Percentiles rank a stretch among this genome's conserved stretches.
Conservation (phyloP, 2,329 filamentous ascomycete genomes). For the Penicillium frequentans region DNA sequence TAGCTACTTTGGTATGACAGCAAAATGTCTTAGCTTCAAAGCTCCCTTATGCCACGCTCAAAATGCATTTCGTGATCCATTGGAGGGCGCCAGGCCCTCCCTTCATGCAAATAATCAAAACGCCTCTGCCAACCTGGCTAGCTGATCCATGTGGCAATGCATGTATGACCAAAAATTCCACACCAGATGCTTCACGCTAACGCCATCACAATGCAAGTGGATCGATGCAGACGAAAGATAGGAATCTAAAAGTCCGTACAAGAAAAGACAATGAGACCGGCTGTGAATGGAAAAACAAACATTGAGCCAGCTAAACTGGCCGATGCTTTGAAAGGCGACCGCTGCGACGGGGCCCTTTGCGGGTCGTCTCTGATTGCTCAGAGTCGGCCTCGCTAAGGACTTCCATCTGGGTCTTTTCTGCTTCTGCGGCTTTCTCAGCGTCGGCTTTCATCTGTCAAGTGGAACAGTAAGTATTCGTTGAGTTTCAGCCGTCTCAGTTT, state of each 20-base stretch:
- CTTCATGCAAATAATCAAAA: slow-evolving; percentile 21
- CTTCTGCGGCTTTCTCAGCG: slow-evolving; percentile 14
- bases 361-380: slow-evolving; percentile 8
- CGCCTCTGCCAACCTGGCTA: slow-evolving; percentile 13
- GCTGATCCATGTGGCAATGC: slow-evolving; percentile 13
- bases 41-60: slow-evolving; percentile 7
- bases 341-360: slow-evolving; percentile 17
- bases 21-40: slow-evolving; percentile 6
- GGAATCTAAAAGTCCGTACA: slow-evolving; percentile 10
- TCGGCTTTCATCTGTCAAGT: slow-evolving; percentile 17
- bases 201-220: slow-evolving; percentile 23
- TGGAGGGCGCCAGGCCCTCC: slow-evolving; percentile 20
- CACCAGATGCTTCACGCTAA: slow-evolving; percentile 17
- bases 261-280: background rate
- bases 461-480: background rate
- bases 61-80: slow-evolving; percentile 18
- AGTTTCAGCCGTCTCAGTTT: background rate
- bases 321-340: slow-evolving; percentile 20
- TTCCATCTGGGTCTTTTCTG: background rate
- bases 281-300: background rate
- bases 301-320: slow-evolving; percentile 1
- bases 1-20: background rate
- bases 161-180: slow-evolving; percentile 9
- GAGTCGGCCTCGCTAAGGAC: slow-evolving; percentile 1
- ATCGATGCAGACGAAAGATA: slow-evolving; percentile 19